Conservation (phyloP, 352 stramenopile species). For the Pythium phragmiticola region DNA sequence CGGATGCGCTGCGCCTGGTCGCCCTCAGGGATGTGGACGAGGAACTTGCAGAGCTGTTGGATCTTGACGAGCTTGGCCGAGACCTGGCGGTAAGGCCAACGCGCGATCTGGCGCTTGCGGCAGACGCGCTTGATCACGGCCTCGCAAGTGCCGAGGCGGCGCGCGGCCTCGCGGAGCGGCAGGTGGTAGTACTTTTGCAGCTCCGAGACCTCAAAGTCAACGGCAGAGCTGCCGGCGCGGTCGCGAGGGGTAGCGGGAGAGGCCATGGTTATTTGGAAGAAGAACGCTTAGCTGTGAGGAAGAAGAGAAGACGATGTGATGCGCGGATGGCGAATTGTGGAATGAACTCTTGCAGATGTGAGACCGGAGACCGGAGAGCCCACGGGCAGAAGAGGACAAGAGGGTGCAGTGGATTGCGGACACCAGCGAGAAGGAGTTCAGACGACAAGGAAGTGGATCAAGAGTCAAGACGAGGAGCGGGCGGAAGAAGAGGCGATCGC, state of each 20-base stretch:
- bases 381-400: no score
- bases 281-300: not conserved
- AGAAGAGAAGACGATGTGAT: conserved; percentile 11
- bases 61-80: conserved; percentile 87
- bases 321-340: conserved; percentile 22
- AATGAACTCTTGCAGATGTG: conserved; percentile 22
- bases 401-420: conserved; percentile 14
- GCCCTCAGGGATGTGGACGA: conserved; percentile 69
- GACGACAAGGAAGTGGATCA: not conserved
- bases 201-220: conserved; percentile 77
- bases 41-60: conserved; percentile 84
- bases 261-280: not conserved
- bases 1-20: conserved; percentile 74
- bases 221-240: conserved; percentile 41
- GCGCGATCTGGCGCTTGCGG: conserved; percentile 73
- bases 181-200: conserved; percentile 87
- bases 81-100: conserved; percentile 85
- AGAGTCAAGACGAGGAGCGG: not conserved
- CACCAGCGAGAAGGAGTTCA: conserved; percentile 5
- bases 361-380: not conserved
- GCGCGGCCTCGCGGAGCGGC: conserved; percentile 72
- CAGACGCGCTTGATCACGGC: conserved; percentile 83
- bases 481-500: conserved; percentile 6
- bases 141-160: conserved; percentile 72
- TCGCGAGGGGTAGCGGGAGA: conserved; percentile 22